These are phyloP conservation scores for Gossypium raimondii DNA, from an alignment of 345 rosid species.

Conservation along the genomic window DNA sequence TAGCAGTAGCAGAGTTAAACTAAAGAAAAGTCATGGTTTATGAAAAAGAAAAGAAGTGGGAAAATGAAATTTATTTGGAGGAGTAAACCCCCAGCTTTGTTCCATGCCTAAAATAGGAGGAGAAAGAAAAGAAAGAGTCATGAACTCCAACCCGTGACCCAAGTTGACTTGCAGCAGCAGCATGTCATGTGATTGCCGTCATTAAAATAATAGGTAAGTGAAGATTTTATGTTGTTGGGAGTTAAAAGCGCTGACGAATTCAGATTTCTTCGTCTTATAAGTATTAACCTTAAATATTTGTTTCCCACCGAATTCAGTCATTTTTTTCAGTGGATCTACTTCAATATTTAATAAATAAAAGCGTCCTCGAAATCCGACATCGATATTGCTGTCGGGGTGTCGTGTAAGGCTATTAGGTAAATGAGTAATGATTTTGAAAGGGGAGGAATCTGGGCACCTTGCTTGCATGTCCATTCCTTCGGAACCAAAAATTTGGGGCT, in stretches of 20 bases:
- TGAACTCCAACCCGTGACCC: constrained; percentile 18
- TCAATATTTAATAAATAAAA: neutral
- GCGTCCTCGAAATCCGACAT: constrained; percentile 32
- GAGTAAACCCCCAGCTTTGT: no score
- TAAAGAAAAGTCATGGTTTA: no score
- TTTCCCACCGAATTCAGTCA: neutral
- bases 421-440: constrained; percentile 26
- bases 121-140: neutral
- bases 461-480: constrained; percentile 25
- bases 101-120: neutral
- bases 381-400: constrained; percentile 36
- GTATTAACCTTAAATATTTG: no score
- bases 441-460: constrained; percentile 27
- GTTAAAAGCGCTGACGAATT: no score
- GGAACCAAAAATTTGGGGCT: neutral
- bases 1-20: no score
- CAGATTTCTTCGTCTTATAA: no score
- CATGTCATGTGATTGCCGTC: constrained; percentile 19
- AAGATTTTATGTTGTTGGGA: no score
- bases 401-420: constrained; percentile 21
- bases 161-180: constrained; percentile 21
- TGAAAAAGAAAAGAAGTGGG: no score
- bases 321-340: neutral
- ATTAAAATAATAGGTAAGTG: neutral
- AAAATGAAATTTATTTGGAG: no score